These are phyloP conservation scores for Myotisia sp. DNA, from an alignment of 2,329 filamentous ascomycete genomes.

Conservation along the genomic window DNA sequence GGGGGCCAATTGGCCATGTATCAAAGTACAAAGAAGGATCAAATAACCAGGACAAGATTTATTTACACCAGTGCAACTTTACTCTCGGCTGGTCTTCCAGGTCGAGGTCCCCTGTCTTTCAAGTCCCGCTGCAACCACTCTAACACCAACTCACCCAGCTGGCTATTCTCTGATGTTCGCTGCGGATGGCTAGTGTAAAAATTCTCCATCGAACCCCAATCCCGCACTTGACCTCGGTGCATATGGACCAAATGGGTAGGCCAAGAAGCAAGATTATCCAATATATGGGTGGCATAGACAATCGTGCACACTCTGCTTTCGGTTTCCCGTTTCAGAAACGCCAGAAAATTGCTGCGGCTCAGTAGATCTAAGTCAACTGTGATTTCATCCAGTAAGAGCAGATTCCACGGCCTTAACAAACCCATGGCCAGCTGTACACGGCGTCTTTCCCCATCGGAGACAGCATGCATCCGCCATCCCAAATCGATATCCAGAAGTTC, in stretches of 20 bases:
- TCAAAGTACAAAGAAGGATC: too few species aligned
- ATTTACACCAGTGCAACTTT: conserved; percentile 6
- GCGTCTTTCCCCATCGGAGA: conserved; percentile 80
- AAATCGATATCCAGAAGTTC: conserved; percentile 82
- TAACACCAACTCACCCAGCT: conserved; percentile 74
- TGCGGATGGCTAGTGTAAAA: conserved; percentile 45
- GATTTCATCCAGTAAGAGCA: conserved; percentile 87
- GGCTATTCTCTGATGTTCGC: conserved; percentile 56
- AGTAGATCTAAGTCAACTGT: conserved; percentile 91
- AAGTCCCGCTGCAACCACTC: conserved; percentile 76
- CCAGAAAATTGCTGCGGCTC: conserved; percentile 68
- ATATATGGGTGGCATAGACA: conserved; percentile 92
- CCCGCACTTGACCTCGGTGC: conserved; percentile 74
- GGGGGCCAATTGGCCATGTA: too few species aligned
- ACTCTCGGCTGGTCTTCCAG: conserved; percentile 38
- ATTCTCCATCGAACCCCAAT: conserved; percentile 61
- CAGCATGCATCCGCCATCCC: conserved; percentile 87
- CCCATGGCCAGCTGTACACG: conserved; percentile 96
- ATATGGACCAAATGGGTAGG: conserved; percentile 93
- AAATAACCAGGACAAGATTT: too few species aligned
- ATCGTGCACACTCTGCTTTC: conserved; percentile 71
- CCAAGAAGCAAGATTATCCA: conserved; percentile 91
- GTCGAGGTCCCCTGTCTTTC: conserved; percentile 61
- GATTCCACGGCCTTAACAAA: conserved; percentile 74
- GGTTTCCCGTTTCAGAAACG: conserved; percentile 76